Evolutionary conservation across 805 yeast genomes (phyloP), one percentile per base, ranked within the genome.

Genomic region (Grigorovia humatica): DNA sequence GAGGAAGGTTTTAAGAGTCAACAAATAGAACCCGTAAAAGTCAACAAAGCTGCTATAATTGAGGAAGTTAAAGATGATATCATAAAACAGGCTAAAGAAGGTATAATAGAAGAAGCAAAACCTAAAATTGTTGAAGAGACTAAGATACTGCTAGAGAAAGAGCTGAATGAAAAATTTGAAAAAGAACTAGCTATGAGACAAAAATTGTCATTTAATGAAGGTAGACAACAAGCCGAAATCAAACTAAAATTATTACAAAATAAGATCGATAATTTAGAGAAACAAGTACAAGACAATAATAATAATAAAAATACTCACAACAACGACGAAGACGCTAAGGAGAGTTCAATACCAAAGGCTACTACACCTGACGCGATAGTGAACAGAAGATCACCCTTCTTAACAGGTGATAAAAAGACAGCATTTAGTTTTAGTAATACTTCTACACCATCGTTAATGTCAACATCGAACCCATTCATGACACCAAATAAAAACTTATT

Each of bases 41-140:
- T 23, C 75, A 46, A 74, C 72, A 49, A 68, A 13, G 38, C 76
- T 35, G 79, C 76, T 54, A 64, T 61, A 41, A 72, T 23, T 23
- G 71, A 38, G 8, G 15, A 13, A 15, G 15, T 4, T 15, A 38
- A 38, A 15, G 17, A 38, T 15, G 15, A 38, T 15, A 38, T 15
- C 12, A 15, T 38, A 38, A 13, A 38, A 15, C 17, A 38, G 13
- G 17, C n/a, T 38, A 38, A 15, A 38, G 15, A 2, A 38, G 15
- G 17, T 7, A 11, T 32, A 32, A 62, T 60, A 46, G 48, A 48
- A 46, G 53, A 58, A 41, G 42, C 57, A 15, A 57, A 52, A 48
- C 27, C 27, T 23, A 6, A 23, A 23, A 23, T 23, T 23, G 6
- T 23, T 23, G 27, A 23, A 23, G 27, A 23, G 27, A 23, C 27